Evolutionary conservation across 805 yeast genomes (phyloP), one percentile per base, ranked within the genome.

Genomic region (Saturnispora sekii): DNA sequence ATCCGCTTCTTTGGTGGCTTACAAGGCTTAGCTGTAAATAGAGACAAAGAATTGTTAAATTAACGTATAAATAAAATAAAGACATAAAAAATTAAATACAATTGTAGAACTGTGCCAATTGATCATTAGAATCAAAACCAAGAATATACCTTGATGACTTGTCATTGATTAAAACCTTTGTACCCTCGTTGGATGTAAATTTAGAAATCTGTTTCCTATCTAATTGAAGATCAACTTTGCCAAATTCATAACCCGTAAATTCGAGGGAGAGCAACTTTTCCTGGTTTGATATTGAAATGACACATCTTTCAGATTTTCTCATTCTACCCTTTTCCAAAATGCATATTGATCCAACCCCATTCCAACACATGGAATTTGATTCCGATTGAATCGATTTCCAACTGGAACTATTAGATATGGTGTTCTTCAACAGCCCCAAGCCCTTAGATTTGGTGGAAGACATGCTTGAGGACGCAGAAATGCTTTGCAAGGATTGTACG

Each of bases 1-100:
- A 32, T 75, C 87, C 52, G 89, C 95, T 28, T 83, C 89, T 4
- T 61, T 84, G 35, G 59, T 78, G 15, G 73, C 79, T 3, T 46
- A 36, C 26, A 48, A 48, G 15, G 37, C 28, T n/a, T 43, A 32
- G 15, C 16, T 28, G 26, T 12, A 34, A 14, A 18, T 35, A 35
- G 12, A 35, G 16, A 35, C 12, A 35, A 35, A 35, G 29, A 35
- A 18, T 2, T n/a, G 11, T 34, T 34, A 34, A 14, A 10, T 21
- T 21, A 21, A 21, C 26, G 26, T 21, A 14, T 15, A 11, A 12
- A 34, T n/a, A 34, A 12, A 12, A 14, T 28, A 38, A 26, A 38
- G 41, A 10, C 15, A 17, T n/a, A 29, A 30, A 16, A 21, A 29
- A 30, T 12, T 10, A 35, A 35, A n/a, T 15, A 17, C 21, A 16